A percentile compares a stretch with the other conserved stretches of the same genome.
phyloP scores from a whole-genome alignment of 768 basidiomycete species.

The Lyophyllum atratum region DNA sequence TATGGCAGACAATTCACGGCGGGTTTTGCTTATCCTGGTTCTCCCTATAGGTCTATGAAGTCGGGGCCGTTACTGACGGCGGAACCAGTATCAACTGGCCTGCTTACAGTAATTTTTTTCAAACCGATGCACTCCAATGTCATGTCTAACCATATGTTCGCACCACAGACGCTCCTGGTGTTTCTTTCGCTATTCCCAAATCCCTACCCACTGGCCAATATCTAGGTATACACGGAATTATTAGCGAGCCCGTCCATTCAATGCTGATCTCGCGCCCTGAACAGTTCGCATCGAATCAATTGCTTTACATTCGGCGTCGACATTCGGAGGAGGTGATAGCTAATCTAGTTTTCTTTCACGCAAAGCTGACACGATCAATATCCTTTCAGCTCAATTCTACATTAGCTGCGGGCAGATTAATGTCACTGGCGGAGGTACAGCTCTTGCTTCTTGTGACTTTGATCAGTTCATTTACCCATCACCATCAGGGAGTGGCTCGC shows the following conservation, averaged over 20 bases:
- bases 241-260: background rate
- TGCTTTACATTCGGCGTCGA: constrained; percentile 38
- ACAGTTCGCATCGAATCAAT: constrained; percentile 39
- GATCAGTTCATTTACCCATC: background rate
- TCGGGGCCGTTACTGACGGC: constrained; percentile 47
- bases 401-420: constrained; percentile 41
- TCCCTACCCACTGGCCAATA: constrained; percentile 39
- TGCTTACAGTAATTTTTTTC: constrained; percentile 37
- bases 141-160: background rate
- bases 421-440: constrained; percentile 39
- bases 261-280: background rate
- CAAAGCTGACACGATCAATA: background rate
- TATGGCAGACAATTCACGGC: background rate
- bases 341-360: constrained; percentile 14
- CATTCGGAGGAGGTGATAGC: constrained; percentile 32
- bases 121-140: background rate
- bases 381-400: constrained; percentile 30
- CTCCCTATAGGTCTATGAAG: constrained; percentile 36
- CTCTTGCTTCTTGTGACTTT: background rate
- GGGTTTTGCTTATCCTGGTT: background rate
- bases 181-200: constrained; percentile 38
- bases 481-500: constrained; percentile 23
- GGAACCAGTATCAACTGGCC: constrained; percentile 49
- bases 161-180: constrained; percentile 17
- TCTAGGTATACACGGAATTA: constrained; percentile 13